Conservation (phyloP, 2,329 filamentous ascomycete genomes). For the Exophiala lecanii-corni region DNA sequence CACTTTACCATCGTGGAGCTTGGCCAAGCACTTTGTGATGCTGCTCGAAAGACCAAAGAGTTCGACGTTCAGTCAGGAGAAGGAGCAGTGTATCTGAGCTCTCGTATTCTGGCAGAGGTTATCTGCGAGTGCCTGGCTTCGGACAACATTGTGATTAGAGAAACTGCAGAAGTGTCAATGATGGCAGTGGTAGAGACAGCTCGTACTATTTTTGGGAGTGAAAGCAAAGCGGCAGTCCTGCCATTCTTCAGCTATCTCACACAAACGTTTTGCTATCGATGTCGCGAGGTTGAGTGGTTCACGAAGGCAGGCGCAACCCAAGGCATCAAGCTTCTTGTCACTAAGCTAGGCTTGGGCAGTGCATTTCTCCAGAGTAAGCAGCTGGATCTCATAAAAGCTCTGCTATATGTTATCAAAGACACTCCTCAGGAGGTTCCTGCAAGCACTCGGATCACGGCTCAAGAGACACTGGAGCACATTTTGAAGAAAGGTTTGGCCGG, state of each 20-base stretch:
- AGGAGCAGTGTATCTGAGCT: constrained; percentile 80
- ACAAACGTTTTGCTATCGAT: constrained; percentile 84
- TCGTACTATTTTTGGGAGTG: constrained; percentile 70
- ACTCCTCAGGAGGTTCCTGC: constrained; percentile 92
- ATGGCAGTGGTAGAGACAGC: constrained; percentile 72
- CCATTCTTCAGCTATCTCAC: constrained; percentile 81
- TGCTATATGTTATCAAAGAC: constrained; percentile 97
- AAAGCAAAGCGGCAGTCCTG: constrained; percentile 66
- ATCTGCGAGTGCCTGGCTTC: constrained; percentile 87
- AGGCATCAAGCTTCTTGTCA: constrained; percentile 83
- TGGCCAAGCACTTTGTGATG: constrained; percentile 73
- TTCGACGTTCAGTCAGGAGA: constrained; percentile 86
- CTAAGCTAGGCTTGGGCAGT: constrained; percentile 78
- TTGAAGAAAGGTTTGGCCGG: constrained; percentile 73
- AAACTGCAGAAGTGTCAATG: constrained; percentile 75
- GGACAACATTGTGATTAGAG: constrained; percentile 72
- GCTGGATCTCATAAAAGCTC: constrained; percentile 79
- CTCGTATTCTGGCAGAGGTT: constrained; percentile 79
- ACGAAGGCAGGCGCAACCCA: constrained; percentile 89
- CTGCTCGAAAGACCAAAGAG: constrained; percentile 69
- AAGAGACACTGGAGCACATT: constrained; percentile 75
- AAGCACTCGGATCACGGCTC: constrained; percentile 76
- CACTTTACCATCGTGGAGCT: constrained; percentile 91
- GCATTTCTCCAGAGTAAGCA: constrained; percentile 78
- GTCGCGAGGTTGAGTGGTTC: constrained; percentile 98